These are phyloP conservation scores for Zhuliangozyma blackwelliae DNA, from an alignment of 1,139 yeast genomes.

Conservation along the genomic window DNA sequence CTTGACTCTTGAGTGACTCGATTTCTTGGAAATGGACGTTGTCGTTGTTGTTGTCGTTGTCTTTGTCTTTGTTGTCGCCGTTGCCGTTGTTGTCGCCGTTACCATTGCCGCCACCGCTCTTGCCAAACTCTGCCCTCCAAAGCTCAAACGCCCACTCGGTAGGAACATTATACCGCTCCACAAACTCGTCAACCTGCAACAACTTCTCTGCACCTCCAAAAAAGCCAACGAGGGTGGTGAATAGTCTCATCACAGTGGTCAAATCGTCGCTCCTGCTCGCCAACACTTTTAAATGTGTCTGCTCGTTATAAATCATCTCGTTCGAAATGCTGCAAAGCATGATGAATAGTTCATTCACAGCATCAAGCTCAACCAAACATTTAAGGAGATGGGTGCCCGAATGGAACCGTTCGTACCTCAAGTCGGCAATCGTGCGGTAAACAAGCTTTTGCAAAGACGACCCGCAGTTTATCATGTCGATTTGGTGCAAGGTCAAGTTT, in stretches of 20 bases:
- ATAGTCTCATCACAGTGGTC: conserved; percentile 59
- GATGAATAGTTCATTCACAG: conserved; percentile 61
- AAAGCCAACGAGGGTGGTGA: conserved; percentile 54
- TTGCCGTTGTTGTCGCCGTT: neutral
- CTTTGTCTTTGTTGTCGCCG: neutral
- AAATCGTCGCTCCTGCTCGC: conserved; percentile 73
- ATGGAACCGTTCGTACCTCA: conserved; percentile 40
- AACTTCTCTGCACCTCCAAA: conserved; percentile 40
- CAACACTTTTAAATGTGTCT: conserved; percentile 63
- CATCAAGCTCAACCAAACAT: conserved; percentile 41
- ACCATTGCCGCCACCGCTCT: neutral
- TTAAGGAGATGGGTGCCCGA: conserved; percentile 55
- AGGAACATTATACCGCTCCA: conserved; percentile 44
- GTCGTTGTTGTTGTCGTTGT: neutral
- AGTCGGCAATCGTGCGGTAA: conserved; percentile 59
- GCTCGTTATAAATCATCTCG: conserved; percentile 38
- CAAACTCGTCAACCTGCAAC: conserved; percentile 44
- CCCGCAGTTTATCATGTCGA: conserved; percentile 67
- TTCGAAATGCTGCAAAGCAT: conserved; percentile 53
- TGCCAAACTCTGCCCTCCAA: conserved; percentile 50
- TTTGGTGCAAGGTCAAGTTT: conserved; percentile 62
- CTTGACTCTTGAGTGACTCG: too few relatives aligned
- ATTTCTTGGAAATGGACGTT: neutral
- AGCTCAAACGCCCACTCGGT: conserved; percentile 72
- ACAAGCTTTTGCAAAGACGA: conserved; percentile 53